A percentile compares a stretch with the other conserved stretches of the same genome.
Conservation (phyloP, 345 rosid species). For the Hibiscus tridactylites region DNA sequence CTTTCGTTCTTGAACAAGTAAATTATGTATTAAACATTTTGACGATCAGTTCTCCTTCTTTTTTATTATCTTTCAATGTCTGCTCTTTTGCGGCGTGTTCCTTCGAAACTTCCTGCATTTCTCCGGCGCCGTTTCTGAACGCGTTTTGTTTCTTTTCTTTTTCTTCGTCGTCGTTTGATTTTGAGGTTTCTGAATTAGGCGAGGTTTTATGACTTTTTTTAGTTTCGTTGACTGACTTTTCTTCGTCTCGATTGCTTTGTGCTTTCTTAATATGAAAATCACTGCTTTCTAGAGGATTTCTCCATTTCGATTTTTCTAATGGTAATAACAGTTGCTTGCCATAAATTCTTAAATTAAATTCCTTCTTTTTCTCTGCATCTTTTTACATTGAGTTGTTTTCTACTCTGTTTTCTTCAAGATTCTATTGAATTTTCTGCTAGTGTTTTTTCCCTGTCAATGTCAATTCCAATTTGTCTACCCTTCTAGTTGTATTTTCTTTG, state of each 20-base stretch:
- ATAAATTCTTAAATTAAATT: not conserved
- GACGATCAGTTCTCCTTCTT: not conserved
- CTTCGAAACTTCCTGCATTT: conserved; percentile 12
- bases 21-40: not conserved
- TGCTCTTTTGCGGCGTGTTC: not conserved
- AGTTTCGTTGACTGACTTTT: not conserved
- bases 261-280: not conserved
- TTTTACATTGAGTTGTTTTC: not conserved
- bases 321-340: too few relatives aligned
- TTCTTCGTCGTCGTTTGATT: not conserved
- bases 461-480: not conserved
- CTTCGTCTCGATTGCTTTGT: not conserved
- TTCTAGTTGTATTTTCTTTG: not conserved
- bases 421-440: not conserved
- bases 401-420: not conserved
- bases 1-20: not conserved
- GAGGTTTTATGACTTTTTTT: not conserved
- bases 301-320: not conserved
- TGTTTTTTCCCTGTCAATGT: not conserved
- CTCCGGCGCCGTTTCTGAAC: not conserved
- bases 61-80: not conserved
- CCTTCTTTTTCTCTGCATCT: not conserved
- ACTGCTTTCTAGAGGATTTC: not conserved
- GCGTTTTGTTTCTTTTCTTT: conserved; percentile 1
- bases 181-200: conserved; percentile 13